Evolutionary conservation across 495 filamentous ascomycete genomes (phyloP).

Genomic region (Daldinia vernicosa): DNA sequence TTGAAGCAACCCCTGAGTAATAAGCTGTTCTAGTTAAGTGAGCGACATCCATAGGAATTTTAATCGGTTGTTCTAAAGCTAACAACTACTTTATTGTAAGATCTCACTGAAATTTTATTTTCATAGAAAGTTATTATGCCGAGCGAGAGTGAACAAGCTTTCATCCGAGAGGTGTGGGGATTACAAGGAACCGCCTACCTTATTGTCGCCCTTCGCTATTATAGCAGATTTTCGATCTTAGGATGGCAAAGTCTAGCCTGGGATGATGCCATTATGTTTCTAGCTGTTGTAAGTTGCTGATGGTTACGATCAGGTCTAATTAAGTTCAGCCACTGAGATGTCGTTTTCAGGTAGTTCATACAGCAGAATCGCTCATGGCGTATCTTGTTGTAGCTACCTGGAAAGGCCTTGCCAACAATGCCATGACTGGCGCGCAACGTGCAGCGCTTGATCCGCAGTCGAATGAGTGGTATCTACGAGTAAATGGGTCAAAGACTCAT

Average conservation of each 20-base stretch:
- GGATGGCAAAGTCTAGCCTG: slow-evolving; percentile 41
- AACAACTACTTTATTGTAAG: background rate
- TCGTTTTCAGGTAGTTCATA: slow-evolving; percentile 49
- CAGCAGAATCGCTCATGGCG: slow-evolving; percentile 48
- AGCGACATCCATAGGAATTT: background rate
- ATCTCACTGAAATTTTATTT: background rate
- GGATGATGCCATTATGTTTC: slow-evolving; percentile 66
- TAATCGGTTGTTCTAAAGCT: background rate
- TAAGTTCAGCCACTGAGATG: slow-evolving; percentile 24
- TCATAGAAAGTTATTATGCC: slow-evolving; percentile 8
- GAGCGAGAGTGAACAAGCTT: slow-evolving; percentile 18
- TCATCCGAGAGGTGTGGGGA: slow-evolving; percentile 46
- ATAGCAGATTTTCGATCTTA: slow-evolving; percentile 33
- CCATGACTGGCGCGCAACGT: slow-evolving; percentile 62
- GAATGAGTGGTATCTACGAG: slow-evolving; percentile 57
- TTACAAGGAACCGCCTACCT: slow-evolving; percentile 45
- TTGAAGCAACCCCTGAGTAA: background rate
- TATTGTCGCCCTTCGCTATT: slow-evolving; percentile 44
- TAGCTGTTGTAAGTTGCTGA: slow-evolving; percentile 57
- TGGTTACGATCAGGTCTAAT: background rate
- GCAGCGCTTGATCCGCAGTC: slow-evolving; percentile 49
- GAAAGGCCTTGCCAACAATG: slow-evolving; percentile 59
- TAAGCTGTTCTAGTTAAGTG: background rate
- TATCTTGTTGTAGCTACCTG: slow-evolving; percentile 44
- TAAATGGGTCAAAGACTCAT: slow-evolving; percentile 66